phyloP scores from a whole-genome alignment of 352 stramenopile genomes.

The Thraustotheca clavata region DNA sequence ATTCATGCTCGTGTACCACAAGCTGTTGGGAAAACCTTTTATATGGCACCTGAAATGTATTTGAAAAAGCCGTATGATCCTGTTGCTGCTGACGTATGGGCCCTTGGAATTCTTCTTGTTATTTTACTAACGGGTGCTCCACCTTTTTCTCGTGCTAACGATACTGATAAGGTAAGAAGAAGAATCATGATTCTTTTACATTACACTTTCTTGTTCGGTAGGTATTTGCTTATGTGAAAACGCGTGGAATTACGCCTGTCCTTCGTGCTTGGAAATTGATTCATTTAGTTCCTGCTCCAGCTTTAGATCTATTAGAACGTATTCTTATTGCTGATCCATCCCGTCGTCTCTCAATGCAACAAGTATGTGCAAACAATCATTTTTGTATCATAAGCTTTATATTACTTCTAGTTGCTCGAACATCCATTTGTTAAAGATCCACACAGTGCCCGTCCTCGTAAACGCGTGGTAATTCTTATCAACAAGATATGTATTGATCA shows the following conservation, averaged over 20 bases:
- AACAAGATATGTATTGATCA: not conserved
- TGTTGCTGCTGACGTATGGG: constrained; percentile 23
- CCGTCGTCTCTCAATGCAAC: constrained; percentile 44
- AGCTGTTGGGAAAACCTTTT: constrained; percentile 23
- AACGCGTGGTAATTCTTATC: constrained; percentile 2
- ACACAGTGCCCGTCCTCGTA: not conserved
- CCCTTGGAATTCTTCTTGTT: constrained; percentile 23
- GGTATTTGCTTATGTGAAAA: constrained; percentile 74
- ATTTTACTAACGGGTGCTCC: constrained; percentile 24
- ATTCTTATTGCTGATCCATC: constrained; percentile 63
- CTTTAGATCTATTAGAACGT: constrained; percentile 60
- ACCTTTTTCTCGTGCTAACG: constrained; percentile 18
- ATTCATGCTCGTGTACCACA: not conserved
- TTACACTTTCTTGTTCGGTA: not conserved
- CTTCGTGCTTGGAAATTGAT: constrained; percentile 57
- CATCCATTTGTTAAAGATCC: constrained; percentile 18
- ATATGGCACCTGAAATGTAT: constrained; percentile 26
- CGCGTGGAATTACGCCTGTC: constrained; percentile 63
- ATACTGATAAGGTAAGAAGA: constrained; percentile 6
- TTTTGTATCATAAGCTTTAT: constrained; percentile 27
- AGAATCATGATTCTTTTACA: not conserved
- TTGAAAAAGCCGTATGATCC: constrained; percentile 13
- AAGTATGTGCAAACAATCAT: constrained; percentile 20
- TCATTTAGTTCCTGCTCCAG: constrained; percentile 35
- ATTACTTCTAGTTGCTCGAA: not conserved